These are phyloP conservation scores for Begonia loranthoides DNA, from an alignment of 306 rosid species.

Conservation along the genomic window DNA sequence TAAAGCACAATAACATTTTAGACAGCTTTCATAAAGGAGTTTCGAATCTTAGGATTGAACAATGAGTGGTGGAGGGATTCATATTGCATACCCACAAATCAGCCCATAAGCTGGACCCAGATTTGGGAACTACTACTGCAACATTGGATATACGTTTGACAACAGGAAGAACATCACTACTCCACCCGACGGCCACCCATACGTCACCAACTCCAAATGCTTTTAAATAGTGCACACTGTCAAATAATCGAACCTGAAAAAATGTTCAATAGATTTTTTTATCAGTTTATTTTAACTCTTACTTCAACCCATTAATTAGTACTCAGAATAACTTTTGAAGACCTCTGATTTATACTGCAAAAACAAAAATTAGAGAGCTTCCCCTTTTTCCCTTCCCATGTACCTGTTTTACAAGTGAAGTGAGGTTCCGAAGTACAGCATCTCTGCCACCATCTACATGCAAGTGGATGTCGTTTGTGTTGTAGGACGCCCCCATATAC, in stretches of 20 bases:
- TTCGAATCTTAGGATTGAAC: no score
- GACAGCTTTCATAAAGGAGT: background rate
- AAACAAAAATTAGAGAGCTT: no score
- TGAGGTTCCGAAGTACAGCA: constrained; percentile 47
- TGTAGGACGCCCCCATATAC: constrained; percentile 88
- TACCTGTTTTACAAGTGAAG: constrained; percentile 75
- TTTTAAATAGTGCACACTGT: constrained; percentile 62
- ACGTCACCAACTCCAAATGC: constrained; percentile 85
- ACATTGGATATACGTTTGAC: constrained; percentile 78
- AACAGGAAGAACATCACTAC: constrained; percentile 75
- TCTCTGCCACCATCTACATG: constrained; percentile 64
- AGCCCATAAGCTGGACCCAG: constrained; percentile 88
- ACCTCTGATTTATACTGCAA: no score
- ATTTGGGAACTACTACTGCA: constrained; percentile 76
- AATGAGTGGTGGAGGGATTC: no score
- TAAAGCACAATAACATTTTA: background rate
- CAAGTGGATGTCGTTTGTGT: constrained; percentile 34
- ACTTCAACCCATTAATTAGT: no score
- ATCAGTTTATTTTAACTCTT: no score
- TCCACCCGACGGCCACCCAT: constrained; percentile 98
- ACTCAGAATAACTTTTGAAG: no score
- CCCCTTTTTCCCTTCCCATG: no score
- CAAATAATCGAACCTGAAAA: constrained; percentile 69
- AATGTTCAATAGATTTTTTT: background rate
- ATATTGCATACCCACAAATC: constrained; percentile 62